These are phyloP conservation scores for Phytophthora hybrid DNA, from an alignment of 352 stramenopile genomes.

Conservation along the genomic window DNA sequence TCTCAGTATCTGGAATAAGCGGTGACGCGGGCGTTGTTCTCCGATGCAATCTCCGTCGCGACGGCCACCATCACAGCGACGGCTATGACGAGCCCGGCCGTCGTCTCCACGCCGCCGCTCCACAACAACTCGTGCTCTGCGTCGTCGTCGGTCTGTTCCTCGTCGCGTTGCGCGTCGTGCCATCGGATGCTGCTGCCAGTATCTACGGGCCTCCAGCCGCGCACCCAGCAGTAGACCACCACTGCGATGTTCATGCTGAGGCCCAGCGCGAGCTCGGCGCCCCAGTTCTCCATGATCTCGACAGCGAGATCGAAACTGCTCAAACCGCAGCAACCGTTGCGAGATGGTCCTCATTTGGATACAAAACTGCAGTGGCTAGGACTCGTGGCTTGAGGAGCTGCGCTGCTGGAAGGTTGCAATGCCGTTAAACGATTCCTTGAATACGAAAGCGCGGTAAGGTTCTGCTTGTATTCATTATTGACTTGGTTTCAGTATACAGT, in stretches of 20 bases:
- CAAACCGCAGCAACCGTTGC: background rate
- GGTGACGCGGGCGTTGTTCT: slow-evolving; percentile 8
- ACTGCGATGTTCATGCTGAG: slow-evolving; percentile 28
- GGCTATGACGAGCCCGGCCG: slow-evolving; percentile 27
- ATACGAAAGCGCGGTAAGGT: slow-evolving; percentile 20
- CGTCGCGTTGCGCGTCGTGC: slow-evolving; percentile 13
- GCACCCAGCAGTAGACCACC: slow-evolving; percentile 27
- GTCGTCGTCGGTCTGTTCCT: slow-evolving; percentile 15
- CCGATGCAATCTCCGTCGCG: slow-evolving; percentile 26
- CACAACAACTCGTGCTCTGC: slow-evolving; percentile 20
- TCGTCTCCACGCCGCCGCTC: slow-evolving; percentile 35
- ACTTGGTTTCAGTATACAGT: slow-evolving; percentile 32
- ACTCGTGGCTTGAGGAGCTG: background rate
- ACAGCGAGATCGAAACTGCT: slow-evolving; percentile 16
- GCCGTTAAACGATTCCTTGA: slow-evolving; percentile 23
- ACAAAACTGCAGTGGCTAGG: background rate
- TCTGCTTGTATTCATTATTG: slow-evolving; percentile 9
- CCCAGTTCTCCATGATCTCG: slow-evolving; percentile 29
- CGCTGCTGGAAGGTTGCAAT: slow-evolving; percentile 3
- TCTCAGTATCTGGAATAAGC: slow-evolving; percentile 21
- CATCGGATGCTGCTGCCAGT: slow-evolving; percentile 28
- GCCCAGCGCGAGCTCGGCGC: slow-evolving; percentile 21
- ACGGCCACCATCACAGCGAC: slow-evolving; percentile 35
- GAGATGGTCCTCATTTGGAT: background rate
- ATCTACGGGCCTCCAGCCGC: slow-evolving; percentile 23